A percentile compares a stretch with the other conserved stretches of the same genome.
Evolutionary conservation across 2,329 filamentous ascomycete genomes (phyloP).

Genomic region (Colletotrichum simmondsii): DNA sequence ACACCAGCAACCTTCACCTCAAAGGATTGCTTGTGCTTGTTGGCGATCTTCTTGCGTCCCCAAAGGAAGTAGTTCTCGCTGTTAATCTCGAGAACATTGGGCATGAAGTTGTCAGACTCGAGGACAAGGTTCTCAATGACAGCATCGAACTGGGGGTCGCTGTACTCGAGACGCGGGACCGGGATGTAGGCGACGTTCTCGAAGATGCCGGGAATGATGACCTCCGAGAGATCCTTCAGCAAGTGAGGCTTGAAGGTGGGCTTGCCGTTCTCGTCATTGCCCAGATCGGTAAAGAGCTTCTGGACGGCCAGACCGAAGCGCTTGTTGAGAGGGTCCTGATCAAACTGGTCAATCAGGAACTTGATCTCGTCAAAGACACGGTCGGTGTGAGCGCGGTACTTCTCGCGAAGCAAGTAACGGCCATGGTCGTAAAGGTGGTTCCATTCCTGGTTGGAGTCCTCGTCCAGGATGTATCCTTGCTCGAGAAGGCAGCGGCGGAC

Average conservation of each 20-base stretch:
- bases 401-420: slow-evolving; percentile 85
- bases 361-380: slow-evolving; percentile 89
- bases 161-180: slow-evolving; percentile 93
- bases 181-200: slow-evolving; percentile 91
- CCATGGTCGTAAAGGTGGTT: slow-evolving; percentile 87
- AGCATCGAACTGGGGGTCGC: slow-evolving; percentile 84
- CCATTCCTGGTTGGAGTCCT: slow-evolving; percentile 83
- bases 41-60: slow-evolving; percentile 88
- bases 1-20: slow-evolving; percentile 89
- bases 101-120: slow-evolving; percentile 96
- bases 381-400: slow-evolving; percentile 88
- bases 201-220: slow-evolving; percentile 85
- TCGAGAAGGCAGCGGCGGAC: slow-evolving; percentile 86
- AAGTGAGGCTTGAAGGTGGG: slow-evolving; percentile 92
- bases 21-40: slow-evolving; percentile 79
- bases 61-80: slow-evolving; percentile 96
- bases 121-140: slow-evolving; percentile 95
- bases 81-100: slow-evolving; percentile 87
- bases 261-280: slow-evolving; percentile 86
- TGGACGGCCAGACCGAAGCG: slow-evolving; percentile 79
- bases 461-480: slow-evolving; percentile 90
- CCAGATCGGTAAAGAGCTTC: slow-evolving; percentile 89
- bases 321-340: slow-evolving; percentile 87
- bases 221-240: slow-evolving; percentile 85
- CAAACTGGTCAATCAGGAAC: slow-evolving; percentile 90